phyloP scores from a whole-genome alignment of 2,329 filamentous ascomycete genomes.

The Tricladium varicosporioides region DNA sequence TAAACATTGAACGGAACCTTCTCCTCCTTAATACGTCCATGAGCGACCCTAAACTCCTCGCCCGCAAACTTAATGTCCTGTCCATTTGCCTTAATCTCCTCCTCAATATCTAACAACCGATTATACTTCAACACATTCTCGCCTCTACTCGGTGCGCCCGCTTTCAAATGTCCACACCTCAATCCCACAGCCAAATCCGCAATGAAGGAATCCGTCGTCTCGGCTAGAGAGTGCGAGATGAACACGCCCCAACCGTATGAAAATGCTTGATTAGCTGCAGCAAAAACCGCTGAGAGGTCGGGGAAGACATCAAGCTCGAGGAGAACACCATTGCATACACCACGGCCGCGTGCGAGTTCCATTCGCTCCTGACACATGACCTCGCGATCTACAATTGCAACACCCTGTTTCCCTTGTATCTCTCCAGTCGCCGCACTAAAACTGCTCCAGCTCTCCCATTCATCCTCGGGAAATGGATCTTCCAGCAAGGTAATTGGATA shows the following conservation, averaged over 20 bases:
- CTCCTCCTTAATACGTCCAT: conserved; percentile 2
- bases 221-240: conserved; percentile 42
- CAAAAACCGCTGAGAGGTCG: neutral
- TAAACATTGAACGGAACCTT: conserved; percentile 18
- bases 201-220: conserved; percentile 44
- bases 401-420: neutral
- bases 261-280: conserved; percentile 15
- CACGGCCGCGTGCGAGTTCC: neutral
- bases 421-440: neutral
- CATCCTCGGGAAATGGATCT: neutral
- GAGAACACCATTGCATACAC: neutral
- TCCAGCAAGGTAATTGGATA: neutral
- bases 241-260: conserved; percentile 39
- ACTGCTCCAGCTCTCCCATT: neutral
- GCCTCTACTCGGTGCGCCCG: conserved; percentile 39
- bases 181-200: conserved; percentile 41
- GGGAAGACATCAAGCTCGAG: neutral
- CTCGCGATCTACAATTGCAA: neutral
- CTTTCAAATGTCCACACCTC: conserved; percentile 40
- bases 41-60: conserved; percentile 25
- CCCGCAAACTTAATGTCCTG: conserved; percentile 31
- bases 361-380: neutral
- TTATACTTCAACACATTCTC: conserved; percentile 45
- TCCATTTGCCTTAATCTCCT: conserved; percentile 27
- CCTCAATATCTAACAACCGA: conserved; percentile 43